Base-by-base conservation (phyloP, 495 filamentous ascomycete genomes). In the Thozetella sp. region DNA sequence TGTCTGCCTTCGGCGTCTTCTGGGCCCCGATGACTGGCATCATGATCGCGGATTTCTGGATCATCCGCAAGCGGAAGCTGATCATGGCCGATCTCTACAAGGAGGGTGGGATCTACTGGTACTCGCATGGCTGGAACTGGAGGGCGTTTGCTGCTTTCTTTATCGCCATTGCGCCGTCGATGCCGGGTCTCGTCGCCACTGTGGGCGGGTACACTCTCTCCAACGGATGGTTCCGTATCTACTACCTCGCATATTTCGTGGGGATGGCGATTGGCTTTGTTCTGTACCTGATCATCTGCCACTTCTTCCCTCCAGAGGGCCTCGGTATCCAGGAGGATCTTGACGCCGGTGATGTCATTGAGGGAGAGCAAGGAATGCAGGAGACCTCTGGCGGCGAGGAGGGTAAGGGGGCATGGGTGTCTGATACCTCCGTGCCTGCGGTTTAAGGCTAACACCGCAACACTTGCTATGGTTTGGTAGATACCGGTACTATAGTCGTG, bases 211-310 rank as follows among this genome's bases (percentile, higher is more conserved):
- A 22, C n/a, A 20, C 26, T 12, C 27, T 45, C 2, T 26, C 13
- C 22, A 34, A 45, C 22, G 27, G 27, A 2, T 56, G 54, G 54
- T 15, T 22, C 3, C 15, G 34, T 11, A 56, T 56, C 19, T 56
- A 56, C 34, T 22, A 56, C 17, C 26, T 56, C 27, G 45, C 54
- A 6, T 56, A 56, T 22, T 56, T 34, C n/a, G 34, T 45, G 3
- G 30, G 27, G 2, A 15, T 56, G 27, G 15, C 24, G 9, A 13
- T 56, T 9, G 22, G 54, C 13, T 17, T 27, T 20, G 20, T 20
- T 20, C 3, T 40, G 1, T 56, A 56, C 37, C 43, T 22, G 2
- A 2, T 23, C 6, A 40, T 46, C 22, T 43, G 34, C 54, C 17
- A 56, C 22, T 3, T 45, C 30, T 45, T 46, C 22, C 30, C 34